These are phyloP conservation scores for Claviceps capensis DNA, from an alignment of 2,329 filamentous ascomycete genomes.

Conservation along the genomic window DNA sequence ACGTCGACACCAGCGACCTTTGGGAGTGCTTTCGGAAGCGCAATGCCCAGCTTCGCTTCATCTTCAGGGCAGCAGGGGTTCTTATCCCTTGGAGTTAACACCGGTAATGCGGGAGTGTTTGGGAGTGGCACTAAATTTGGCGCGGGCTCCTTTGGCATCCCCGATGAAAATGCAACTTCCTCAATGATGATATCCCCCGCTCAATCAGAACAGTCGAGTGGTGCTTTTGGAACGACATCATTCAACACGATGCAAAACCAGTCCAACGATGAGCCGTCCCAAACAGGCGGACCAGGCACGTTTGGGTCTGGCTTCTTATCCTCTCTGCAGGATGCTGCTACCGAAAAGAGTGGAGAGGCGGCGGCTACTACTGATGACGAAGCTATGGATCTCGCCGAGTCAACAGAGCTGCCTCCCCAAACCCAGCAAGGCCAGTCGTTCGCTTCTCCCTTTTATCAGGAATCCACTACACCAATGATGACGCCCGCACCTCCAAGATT, in stretches of 20 bases:
- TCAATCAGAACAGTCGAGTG: conserved; percentile 15
- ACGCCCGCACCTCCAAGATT: conserved; percentile 38
- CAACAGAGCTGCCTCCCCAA: conserved; percentile 22
- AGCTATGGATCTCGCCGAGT: conserved; percentile 33
- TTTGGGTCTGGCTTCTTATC: conserved; percentile 42
- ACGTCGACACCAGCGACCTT: conserved; percentile 20
- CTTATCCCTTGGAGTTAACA: conserved; percentile 28
- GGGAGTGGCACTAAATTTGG: conserved; percentile 24
- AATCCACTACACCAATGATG: conserved; percentile 35
- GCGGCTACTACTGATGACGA: conserved; percentile 31
- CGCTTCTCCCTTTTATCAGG: conserved; percentile 13
- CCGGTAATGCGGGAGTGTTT: conserved; percentile 22
- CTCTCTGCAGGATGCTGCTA: conserved; percentile 22
- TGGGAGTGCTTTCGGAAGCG: conserved; percentile 18
- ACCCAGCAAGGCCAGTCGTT: conserved; percentile 22
- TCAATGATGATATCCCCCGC: conserved; percentile 15
- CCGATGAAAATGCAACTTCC: conserved; percentile 8
- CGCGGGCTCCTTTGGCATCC: conserved; percentile 18
- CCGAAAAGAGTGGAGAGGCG: conserved; percentile 22
- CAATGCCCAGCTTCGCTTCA: conserved; percentile 30
- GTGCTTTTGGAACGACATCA: conserved; percentile 35
- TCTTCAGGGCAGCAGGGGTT: conserved; percentile 45
- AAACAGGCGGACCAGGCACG: conserved; percentile 29
- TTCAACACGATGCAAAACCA: conserved; percentile 53
- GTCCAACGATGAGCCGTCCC: conserved; percentile 36